Conservation (phyloP, 192 early-diverging fungal genomes). For the Linnemannia hyalina region DNA sequence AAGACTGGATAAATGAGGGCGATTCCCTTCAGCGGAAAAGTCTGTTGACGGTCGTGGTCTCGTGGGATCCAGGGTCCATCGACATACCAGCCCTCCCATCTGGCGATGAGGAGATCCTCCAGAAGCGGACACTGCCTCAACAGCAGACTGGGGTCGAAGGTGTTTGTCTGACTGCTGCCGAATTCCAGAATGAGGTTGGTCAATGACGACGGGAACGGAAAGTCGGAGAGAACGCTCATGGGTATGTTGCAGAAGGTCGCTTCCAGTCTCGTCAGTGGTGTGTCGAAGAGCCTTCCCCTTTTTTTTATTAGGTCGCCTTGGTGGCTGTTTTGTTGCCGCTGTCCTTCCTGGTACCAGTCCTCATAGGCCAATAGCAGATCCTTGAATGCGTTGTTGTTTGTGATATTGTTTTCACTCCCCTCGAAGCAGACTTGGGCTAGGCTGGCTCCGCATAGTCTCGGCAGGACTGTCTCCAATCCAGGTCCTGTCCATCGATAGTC, state of each 20-base stretch:
- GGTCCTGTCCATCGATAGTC: slow-evolving; percentile 2
- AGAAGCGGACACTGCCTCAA: neutral
- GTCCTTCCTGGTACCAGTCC: neutral
- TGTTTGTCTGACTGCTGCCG: neutral
- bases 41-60: neutral
- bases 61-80: neutral
- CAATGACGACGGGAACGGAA: neutral
- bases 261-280: neutral
- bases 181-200: slow-evolving; percentile 1
- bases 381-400: neutral
- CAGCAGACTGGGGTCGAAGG: neutral
- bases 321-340: neutral
- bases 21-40: neutral
- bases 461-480: neutral
- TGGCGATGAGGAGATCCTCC: neutral
- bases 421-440: neutral
- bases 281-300: neutral
- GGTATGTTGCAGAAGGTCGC: neutral
- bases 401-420: neutral
- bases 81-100: slow-evolving; percentile 3
- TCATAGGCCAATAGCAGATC: neutral
- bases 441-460: neutral
- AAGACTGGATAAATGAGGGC: neutral
- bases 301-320: neutral
- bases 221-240: neutral